Base-by-base conservation (phyloP, 2,329 filamentous ascomycete genomes). In the Colletotrichum liaoningense region DNA sequence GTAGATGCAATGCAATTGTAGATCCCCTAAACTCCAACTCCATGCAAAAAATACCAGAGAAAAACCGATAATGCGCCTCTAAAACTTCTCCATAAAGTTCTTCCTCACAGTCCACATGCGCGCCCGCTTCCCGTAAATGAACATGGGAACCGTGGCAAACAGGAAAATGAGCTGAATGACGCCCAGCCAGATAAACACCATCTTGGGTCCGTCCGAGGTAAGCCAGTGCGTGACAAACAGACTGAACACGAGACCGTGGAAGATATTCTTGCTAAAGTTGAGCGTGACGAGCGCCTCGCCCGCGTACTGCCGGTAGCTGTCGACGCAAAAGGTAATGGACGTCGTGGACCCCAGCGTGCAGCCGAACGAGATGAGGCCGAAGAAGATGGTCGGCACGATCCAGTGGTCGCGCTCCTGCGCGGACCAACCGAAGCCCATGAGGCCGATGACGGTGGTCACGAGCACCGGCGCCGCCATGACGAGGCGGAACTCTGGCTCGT, bases 381-480 rank as follows among this genome's bases (percentile, higher is more conserved):
- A 98, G 84, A 98, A 98, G 4, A 97, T 81, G 0, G 96, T 98
- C 0, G 97, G 97, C 0, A 98, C 94, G 65, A 98, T 97, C 94
- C 94, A 98, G 26, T 88, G 86, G 78, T 98, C 91, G 28, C 87
- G 87, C 69, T 92, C 88, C 75, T 94, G 82, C 0, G 93, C 94
- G 11, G 93, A 95, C 97, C 96, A 98, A n/a, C 96, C 96, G 79
- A 97, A 98, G 2, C 95, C 96, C 92, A 98, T 97, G 19, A 98
- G 88, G 0, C 97, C 97, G 38, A 96, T 91, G 1, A 92, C 91
- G 0, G 95, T 98, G 4, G 91, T 91, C 67, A 98, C 78, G 1
- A 93, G 86, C 38, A 98, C 92, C 0, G 95, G 96, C 3, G 93
- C 83, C 0, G 91, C 94, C 96, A 98, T 98, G 56, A 97, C 89